Evolutionary conservation across 2,329 filamentous ascomycete species (phyloP), one percentile per base, ranked within the genome.

Genomic region (Phyllosticta ampelicida): DNA sequence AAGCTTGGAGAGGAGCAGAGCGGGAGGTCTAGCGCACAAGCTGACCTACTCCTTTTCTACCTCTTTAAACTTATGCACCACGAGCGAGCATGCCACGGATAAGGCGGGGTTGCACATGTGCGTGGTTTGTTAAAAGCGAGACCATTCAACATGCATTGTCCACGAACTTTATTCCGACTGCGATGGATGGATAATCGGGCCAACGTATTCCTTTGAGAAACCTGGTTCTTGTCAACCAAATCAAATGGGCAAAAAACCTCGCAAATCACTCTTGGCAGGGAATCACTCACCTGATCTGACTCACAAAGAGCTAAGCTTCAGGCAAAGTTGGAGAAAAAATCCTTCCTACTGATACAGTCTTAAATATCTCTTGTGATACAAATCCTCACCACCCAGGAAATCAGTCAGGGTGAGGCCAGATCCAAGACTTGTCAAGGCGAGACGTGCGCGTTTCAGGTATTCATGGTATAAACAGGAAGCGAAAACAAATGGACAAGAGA

Each of bases 391-490:
- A 44, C 36, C 36, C 16, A 44, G 13, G n/a, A 5, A 44, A 6
- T 44, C 36, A n/a, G 36, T n/a, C 36, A 5, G 6, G n/a, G 8
- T 26, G 36, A n/a, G 11, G 36, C 36, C 36, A 13, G 36, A 44
- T 16, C 36, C n/a, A n/a, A 8, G 36, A 44, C 36, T 44, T 44
- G 36, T 44, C 13, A 16, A 44, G 36, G n/a, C 36, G 36, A 44
- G 36, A 58, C 55, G 30, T 58, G 51, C 48, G 55, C 51, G 51
- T 58, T 53, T 58, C 55, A 44, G 11, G 36, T 44, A n/a, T 5
- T 44, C 36, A 44, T 44, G 36, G n/a, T 44, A 44, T 44, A 44
- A 51, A 51, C 49, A 26, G 49, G 49, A 51, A 51, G 21, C 49
- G 49, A 8, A 44, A 44, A 44, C 36, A 44, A 58, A 29, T 44